Evolutionary conservation across 371 early-diverging fungal species (phyloP), one percentile per base, ranked within the genome.

Genomic region (Zychaea mexicana): DNA sequence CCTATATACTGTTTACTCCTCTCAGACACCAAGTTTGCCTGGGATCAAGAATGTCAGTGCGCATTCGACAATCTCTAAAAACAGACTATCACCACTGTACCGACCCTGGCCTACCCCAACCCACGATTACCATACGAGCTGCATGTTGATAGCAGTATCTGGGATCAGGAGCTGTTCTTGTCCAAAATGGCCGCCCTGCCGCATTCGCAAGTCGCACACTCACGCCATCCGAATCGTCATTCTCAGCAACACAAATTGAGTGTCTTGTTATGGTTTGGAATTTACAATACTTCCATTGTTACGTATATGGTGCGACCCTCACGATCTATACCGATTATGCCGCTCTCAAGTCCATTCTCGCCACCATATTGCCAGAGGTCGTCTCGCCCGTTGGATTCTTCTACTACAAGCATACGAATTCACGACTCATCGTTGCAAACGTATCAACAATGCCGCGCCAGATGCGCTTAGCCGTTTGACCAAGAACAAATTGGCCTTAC

Each of bases 301-400:
- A 58, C 22, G 4, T 65, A 2, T 55, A 65, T 6, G 69, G 62
- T 2, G 62, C 56, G 15, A 28, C n/a, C 2, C 30, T 62, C 10
- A 65, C 59, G 2, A 61, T 69, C 19, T 59, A 69, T 36, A 65
- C 69, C 0, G 65, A 65, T 38, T 65, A 69, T 55, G 47, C 60
- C 0, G 58, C 60, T 15, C 54, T 54, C 28, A 54, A 54, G 54
- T 21, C 49, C 8, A 49, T 49, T 49, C 36, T 36, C 15, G 8
- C 36, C 36, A 36, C 15, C 36, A 36, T 10, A 36, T 10, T 36
- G 36, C 36, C 36, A 49, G 27, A 31, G 36, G 52, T 24, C 42
- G 42, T 13, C 17, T 24, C 4, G 42, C n/a, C 30, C 49, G 2
- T 19, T 49, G 49, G 49, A 49, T 49, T 13, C 49, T 49, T n/a